Conservation (phyloP, 306 rosid genomes). For the Canavalia ensiformis region DNA sequence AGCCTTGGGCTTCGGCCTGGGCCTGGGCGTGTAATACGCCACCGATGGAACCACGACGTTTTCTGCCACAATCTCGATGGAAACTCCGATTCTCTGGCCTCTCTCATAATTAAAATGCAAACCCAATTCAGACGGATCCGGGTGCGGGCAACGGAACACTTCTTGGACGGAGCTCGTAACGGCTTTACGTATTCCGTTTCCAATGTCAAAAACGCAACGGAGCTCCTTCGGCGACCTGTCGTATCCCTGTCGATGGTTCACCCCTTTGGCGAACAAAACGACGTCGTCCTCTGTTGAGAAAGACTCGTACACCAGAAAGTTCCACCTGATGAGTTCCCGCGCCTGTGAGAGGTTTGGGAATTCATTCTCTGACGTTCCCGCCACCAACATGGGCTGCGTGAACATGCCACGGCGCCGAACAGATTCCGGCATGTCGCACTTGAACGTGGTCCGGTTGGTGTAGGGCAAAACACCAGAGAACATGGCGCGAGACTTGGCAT, state of each 20-base stretch:
- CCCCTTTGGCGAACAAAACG: conserved; percentile 75
- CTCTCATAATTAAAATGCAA: neutral
- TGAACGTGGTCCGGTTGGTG: conserved; percentile 55
- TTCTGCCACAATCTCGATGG: conserved; percentile 59
- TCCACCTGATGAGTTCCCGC: conserved; percentile 64
- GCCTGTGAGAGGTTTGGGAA: neutral
- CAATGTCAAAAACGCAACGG: conserved; percentile 57
- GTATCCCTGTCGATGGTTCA: conserved; percentile 62
- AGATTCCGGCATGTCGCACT: conserved; percentile 59
- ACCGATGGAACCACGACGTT: conserved; percentile 65
- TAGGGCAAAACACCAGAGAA: conserved; percentile 53
- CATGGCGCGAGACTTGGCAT: conserved; percentile 50
- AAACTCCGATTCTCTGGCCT: conserved; percentile 45
- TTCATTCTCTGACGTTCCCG: conserved; percentile 8
- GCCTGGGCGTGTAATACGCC: conserved; percentile 57
- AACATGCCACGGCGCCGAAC: conserved; percentile 59
- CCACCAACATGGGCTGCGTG: conserved; percentile 55
- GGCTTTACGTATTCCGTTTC: conserved; percentile 50
- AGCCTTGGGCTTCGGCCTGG: neutral
- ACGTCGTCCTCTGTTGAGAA: conserved; percentile 69
- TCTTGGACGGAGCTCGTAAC: conserved; percentile 75
- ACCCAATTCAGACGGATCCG: conserved; percentile 46
- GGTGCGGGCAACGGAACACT: conserved; percentile 78
- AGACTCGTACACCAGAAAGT: conserved; percentile 65
- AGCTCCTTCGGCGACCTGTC: conserved; percentile 57